These are phyloP conservation scores for Penicillium freii DNA, from an alignment of 2,329 filamentous ascomycete species.

Conservation along the genomic window DNA sequence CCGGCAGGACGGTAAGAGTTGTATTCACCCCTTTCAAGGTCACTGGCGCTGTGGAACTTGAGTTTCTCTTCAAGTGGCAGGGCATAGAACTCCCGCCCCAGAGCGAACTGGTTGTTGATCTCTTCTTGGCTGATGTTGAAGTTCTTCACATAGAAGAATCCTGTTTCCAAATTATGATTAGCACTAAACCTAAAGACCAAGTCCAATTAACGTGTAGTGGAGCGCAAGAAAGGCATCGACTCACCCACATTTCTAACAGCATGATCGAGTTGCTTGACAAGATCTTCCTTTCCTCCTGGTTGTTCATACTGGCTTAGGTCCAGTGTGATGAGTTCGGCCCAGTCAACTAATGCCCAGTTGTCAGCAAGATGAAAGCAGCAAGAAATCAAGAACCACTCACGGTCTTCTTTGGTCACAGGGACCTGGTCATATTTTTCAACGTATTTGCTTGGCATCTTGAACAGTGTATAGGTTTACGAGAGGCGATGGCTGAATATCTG, in stretches of 20 bases:
- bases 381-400: constrained; percentile 11
- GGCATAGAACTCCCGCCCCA: constrained; percentile 59
- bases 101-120: constrained; percentile 60
- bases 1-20: constrained; percentile 57
- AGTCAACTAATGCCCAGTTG: constrained; percentile 35
- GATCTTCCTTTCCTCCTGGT: constrained; percentile 54
- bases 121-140: constrained; percentile 61
- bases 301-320: constrained; percentile 56
- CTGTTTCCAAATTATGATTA: constrained; percentile 31
- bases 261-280: constrained; percentile 56
- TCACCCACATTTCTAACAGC: constrained; percentile 49
- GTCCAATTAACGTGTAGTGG: background rate
- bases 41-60: constrained; percentile 49
- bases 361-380: constrained; percentile 17
- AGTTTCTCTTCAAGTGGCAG: constrained; percentile 59
- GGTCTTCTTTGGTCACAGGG: constrained; percentile 48
- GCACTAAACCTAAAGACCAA: background rate
- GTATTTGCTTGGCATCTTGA: constrained; percentile 27
- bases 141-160: constrained; percentile 64
- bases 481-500: background rate
- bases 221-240: background rate
- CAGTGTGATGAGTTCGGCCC: constrained; percentile 59
- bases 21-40: constrained; percentile 55
- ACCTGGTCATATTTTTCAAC: constrained; percentile 47
- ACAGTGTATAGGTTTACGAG: too few relatives aligned